These are phyloP conservation scores for Diaporthe aspalathi DNA, from an alignment of 2,329 filamentous ascomycete genomes.

Conservation along the genomic window DNA sequence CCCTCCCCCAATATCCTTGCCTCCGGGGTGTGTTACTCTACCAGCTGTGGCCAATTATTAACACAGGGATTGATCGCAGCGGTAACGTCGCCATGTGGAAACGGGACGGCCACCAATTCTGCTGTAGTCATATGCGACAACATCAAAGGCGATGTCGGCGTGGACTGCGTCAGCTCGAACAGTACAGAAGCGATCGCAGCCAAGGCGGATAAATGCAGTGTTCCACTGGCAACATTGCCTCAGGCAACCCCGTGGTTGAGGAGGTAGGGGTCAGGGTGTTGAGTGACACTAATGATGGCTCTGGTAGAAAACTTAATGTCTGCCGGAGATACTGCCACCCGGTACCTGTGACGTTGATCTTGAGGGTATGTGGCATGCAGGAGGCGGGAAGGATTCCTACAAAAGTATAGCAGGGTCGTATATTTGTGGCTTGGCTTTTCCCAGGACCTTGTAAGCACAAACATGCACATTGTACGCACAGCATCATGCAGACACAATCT, in stretches of 20 bases:
- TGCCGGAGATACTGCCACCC: background rate
- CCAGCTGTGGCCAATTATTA: too few relatives aligned
- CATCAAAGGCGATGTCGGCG: slow-evolving; percentile 51
- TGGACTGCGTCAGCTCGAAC: slow-evolving; percentile 50
- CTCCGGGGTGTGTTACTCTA: too few relatives aligned
- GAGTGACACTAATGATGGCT: too few relatives aligned
- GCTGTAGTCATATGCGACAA: slow-evolving; percentile 63
- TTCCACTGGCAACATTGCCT: slow-evolving; percentile 44
- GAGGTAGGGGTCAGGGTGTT: background rate
- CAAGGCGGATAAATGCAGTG: slow-evolving; percentile 48
- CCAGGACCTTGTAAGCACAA: background rate
- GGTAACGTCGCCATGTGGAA: slow-evolving; percentile 61
- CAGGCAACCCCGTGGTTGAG: slow-evolving; percentile 32
- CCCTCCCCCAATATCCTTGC: too few relatives aligned
- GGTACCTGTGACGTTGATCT: too few relatives aligned
- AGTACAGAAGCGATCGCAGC: slow-evolving; percentile 49
- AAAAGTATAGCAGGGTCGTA: background rate
- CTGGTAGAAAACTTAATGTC: too few relatives aligned
- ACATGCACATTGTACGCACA: background rate
- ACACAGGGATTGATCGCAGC: slow-evolving; percentile 43
- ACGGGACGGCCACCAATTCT: slow-evolving; percentile 42
- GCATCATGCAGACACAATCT: background rate
- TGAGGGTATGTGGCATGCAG: background rate
- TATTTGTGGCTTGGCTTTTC: background rate
- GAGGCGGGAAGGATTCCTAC: background rate